Evolutionary conservation across 305 asterid species (phyloP).

Genomic region (Fraxinus paxiana): DNA sequence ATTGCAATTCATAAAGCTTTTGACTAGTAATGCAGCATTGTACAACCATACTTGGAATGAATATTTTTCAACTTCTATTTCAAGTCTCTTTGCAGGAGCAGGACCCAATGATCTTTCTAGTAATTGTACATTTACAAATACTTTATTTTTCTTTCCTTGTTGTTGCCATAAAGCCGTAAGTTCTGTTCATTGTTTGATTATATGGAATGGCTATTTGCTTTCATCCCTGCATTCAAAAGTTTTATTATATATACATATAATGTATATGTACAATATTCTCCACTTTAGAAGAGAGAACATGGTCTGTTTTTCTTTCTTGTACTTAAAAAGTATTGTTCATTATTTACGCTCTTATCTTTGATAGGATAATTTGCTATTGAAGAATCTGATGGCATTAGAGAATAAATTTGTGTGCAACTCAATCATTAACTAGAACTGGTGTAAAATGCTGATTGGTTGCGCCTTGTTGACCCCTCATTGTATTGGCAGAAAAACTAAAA

Average conservation of each 20-base stretch:
- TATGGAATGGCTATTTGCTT: slow-evolving; percentile 22
- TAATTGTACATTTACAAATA: slow-evolving; percentile 27
- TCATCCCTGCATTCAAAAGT: slow-evolving; percentile 24
- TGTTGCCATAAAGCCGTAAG: slow-evolving; percentile 44
- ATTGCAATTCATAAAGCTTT: not conserved
- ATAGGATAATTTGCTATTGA: slow-evolving; percentile 26
- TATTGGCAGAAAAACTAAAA: slow-evolving; percentile 23
- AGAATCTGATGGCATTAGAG: slow-evolving; percentile 28
- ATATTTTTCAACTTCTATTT: slow-evolving; percentile 15
- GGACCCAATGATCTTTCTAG: slow-evolving; percentile 23
- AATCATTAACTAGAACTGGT: slow-evolving; percentile 38
- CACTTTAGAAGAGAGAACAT: slow-evolving; percentile 25
- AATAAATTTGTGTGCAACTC: slow-evolving; percentile 28
- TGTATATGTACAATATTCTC: slow-evolving; percentile 39
- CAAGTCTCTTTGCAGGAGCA: slow-evolving; percentile 22
- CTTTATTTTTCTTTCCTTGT: slow-evolving; percentile 32
- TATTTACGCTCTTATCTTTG: slow-evolving; percentile 30
- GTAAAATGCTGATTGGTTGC: slow-evolving; percentile 28
- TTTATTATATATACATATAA: slow-evolving; percentile 13
- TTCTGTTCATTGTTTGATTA: slow-evolving; percentile 23
- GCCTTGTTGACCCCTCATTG: slow-evolving; percentile 28
- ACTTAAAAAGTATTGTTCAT: slow-evolving; percentile 31
- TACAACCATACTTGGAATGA: slow-evolving; percentile 15
- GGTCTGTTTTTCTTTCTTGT: slow-evolving; percentile 40
- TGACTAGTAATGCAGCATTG: not conserved